These are phyloP conservation scores for Luffa acutangula DNA, from an alignment of 306 rosid genomes.

Conservation along the genomic window DNA sequence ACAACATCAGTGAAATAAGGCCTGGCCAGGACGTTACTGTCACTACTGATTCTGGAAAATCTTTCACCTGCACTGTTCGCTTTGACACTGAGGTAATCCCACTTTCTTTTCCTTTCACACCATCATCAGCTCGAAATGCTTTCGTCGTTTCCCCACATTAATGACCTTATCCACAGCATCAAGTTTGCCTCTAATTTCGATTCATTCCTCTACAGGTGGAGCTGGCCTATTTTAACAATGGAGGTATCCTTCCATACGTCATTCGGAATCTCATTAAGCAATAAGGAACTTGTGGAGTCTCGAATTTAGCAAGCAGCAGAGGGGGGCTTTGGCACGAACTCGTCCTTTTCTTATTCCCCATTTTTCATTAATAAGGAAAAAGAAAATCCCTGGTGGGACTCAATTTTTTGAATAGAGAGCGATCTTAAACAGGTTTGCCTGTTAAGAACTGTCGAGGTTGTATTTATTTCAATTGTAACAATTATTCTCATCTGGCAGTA, in stretches of 20 bases:
- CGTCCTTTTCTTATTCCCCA: background rate
- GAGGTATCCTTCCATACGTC: constrained; percentile 87
- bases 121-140: background rate
- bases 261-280: constrained; percentile 56
- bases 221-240: constrained; percentile 69
- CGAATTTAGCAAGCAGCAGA: constrained; percentile 23
- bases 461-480: constrained; percentile 1
- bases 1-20: constrained; percentile 47
- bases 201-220: constrained; percentile 57
- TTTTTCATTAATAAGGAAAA: constrained; percentile 9
- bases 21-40: constrained; percentile 90
- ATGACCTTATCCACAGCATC: background rate
- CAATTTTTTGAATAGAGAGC: background rate
- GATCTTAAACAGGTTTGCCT: background rate
- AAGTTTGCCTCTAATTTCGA: background rate
- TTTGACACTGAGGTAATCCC: constrained; percentile 81
- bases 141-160: background rate
- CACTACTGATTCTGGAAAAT: constrained; percentile 67
- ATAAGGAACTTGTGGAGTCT: constrained; percentile 38
- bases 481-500: background rate
- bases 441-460: constrained; percentile 1
- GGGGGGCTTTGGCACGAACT: background rate
- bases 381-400: constrained; percentile 2
- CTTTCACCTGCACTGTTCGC: constrained; percentile 70
- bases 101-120: background rate